Percentiles rank a stretch among this genome's conserved stretches.
phyloP scores from a whole-genome alignment of 805 yeast species.

The Phaffomyces antillensis region DNA sequence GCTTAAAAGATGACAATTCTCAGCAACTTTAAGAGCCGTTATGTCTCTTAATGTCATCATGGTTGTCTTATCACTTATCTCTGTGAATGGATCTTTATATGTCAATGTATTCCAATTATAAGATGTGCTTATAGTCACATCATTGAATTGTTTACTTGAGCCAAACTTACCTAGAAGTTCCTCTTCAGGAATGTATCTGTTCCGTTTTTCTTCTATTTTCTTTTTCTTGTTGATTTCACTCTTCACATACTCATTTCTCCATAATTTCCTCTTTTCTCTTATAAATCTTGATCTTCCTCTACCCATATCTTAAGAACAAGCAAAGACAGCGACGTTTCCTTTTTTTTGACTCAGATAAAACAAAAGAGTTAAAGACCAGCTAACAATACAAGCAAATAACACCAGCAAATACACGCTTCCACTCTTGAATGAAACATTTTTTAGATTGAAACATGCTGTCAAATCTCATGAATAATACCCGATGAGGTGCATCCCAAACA shows the following conservation, averaged over 20 bases:
- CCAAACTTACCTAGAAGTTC: slow-evolving; percentile 16
- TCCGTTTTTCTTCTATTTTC: not conserved
- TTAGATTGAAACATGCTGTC: too few species aligned
- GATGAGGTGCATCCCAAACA: not conserved
- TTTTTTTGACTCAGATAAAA: too few species aligned
- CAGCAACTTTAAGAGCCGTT: slow-evolving; percentile 23
- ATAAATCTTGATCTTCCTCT: not conserved
- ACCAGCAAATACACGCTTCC: too few species aligned
- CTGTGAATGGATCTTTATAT: not conserved
- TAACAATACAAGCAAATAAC: too few species aligned
- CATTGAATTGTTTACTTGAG: slow-evolving; percentile 11
- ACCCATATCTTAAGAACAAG: not conserved
- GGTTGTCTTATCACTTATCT: not conserved
- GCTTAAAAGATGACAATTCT: slow-evolving; percentile 16
- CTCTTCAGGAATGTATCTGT: slow-evolving; percentile 6
- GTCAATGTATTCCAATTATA: slow-evolving; percentile 15
- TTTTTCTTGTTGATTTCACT: not conserved
- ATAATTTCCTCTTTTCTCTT: not conserved
- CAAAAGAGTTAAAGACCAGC: too few species aligned
- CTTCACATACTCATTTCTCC: not conserved
- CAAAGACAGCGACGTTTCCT: too few species aligned
- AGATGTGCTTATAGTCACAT: slow-evolving; percentile 10
- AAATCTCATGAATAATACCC: not conserved
- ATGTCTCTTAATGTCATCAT: slow-evolving; percentile 18
- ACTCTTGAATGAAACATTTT: too few species aligned